Percentiles rank a stretch among this genome's conserved stretches.
phyloP scores from a whole-genome alignment of 257 asterid genomes.

The Salvia hispanica region DNA sequence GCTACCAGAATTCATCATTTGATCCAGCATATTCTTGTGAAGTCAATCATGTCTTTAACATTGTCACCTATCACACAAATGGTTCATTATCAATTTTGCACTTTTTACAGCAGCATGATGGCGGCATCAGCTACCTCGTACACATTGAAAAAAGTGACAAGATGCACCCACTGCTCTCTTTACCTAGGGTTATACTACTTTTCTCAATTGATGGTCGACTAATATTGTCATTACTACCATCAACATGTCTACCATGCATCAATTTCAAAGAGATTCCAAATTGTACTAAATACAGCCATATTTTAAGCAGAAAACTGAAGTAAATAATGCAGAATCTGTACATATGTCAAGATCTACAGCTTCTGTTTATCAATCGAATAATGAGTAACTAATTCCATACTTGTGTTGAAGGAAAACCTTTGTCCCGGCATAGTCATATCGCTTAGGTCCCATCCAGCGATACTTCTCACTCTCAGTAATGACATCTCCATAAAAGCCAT shows the following conservation, averaged over 20 bases:
- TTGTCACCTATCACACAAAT: slow-evolving; percentile 5
- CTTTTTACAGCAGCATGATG: slow-evolving; percentile 1
- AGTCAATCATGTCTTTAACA: slow-evolving; percentile 2
- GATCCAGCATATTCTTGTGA: not conserved
- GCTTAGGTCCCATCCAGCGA: slow-evolving; percentile 98
- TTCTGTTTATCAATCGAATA: slow-evolving; percentile 15
- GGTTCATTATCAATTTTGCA: not conserved
- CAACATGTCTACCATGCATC: not conserved
- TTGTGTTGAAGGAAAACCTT: slow-evolving; percentile 95
- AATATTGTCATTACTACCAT: slow-evolving; percentile 1
- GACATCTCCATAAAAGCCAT: slow-evolving; percentile 98
- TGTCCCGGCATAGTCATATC: slow-evolving; percentile 97
- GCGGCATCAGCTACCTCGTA: not conserved
- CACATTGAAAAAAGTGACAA: slow-evolving; percentile 7
- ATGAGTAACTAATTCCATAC: slow-evolving; percentile 48
- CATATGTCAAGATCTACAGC: slow-evolving; percentile 11
- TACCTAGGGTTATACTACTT: not conserved
- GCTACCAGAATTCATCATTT: not conserved
- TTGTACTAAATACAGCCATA: not conserved
- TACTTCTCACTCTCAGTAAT: slow-evolving; percentile 91
- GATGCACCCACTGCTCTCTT: not conserved
- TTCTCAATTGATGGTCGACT: not conserved
- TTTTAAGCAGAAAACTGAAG: slow-evolving; percentile 18
- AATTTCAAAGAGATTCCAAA: slow-evolving; percentile 25
- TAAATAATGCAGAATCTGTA: not conserved